A percentile compares a stretch with the other conserved stretches of the same genome.
Conservation (phyloP, 139 green algal genomes). For the Yamagishiella unicocca region DNA sequence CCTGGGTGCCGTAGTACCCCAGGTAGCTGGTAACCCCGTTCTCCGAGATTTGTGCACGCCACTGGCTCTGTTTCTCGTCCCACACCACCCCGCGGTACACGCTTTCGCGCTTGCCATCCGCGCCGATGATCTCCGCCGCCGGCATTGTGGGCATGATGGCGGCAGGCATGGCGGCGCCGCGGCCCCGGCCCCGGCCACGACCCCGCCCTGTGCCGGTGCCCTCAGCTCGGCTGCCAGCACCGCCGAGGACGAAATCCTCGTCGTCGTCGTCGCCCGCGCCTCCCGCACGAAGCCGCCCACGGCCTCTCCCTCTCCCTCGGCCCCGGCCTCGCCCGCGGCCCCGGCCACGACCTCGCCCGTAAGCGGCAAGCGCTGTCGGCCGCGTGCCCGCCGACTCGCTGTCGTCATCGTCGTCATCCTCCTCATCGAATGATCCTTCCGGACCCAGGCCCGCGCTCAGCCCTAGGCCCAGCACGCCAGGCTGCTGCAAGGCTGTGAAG, state of each 20-base stretch:
- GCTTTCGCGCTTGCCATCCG: slow-evolving; percentile 30
- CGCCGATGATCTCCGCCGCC: slow-evolving; percentile 2
- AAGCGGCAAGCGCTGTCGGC: not conserved
- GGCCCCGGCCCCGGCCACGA: not conserved
- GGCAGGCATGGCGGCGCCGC: not conserved
- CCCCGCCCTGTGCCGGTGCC: not conserved
- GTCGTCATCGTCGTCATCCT: slow-evolving; percentile 36
- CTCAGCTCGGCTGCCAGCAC: not conserved
- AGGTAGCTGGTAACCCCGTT: not conserved
- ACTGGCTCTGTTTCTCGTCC: slow-evolving; percentile 49
- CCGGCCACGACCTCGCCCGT: not conserved
- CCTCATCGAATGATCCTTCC: slow-evolving; percentile 6
- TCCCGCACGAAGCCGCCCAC: not conserved
- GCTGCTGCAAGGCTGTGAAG: slow-evolving; percentile 5
- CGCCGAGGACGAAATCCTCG: slow-evolving; percentile 38
- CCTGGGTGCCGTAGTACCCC: slow-evolving; percentile 22
- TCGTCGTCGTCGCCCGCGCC: slow-evolving; percentile 25
- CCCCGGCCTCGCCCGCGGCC: slow-evolving; percentile 14
- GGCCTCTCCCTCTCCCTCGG: not conserved
- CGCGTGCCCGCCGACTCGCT: not conserved
- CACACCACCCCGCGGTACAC: slow-evolving; percentile 59
- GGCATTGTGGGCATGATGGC: not conserved
- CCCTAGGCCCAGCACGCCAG: not conserved
- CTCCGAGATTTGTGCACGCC: slow-evolving; percentile 49
- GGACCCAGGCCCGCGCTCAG: not conserved